A percentile compares a stretch with the other conserved stretches of the same genome.
These are phyloP conservation scores for Trichoderma sp. DNA, from an alignment of 2,329 filamentous ascomycete species.

Conservation along the genomic window DNA sequence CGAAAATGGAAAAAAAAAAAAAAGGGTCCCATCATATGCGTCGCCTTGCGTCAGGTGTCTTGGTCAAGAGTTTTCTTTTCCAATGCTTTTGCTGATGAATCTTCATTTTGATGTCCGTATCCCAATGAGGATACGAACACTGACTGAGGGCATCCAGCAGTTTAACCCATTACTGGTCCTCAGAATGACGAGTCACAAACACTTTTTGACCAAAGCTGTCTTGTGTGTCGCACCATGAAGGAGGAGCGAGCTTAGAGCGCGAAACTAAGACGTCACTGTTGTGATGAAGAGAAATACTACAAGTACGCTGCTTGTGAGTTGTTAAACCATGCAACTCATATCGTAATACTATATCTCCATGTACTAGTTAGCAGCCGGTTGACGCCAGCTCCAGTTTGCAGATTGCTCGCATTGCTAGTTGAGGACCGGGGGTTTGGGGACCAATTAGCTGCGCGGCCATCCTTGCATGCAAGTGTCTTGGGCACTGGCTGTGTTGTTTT, in stretches of 20 bases:
- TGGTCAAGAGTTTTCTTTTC: background rate
- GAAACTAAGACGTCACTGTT: background rate
- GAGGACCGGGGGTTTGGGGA: background rate
- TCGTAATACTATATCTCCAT: background rate
- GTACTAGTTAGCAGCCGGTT: background rate
- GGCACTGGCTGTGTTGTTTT: background rate
- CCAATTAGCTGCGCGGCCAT: background rate
- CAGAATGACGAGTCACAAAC: background rate
- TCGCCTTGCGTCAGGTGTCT: background rate
- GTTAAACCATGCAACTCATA: background rate
- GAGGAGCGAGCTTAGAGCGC: background rate
- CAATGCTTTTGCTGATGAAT: background rate
- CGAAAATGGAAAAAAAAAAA: background rate
- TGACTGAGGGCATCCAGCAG: background rate
- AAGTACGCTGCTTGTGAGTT: background rate
- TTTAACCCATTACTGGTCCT: background rate
- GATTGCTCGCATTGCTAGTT: background rate
- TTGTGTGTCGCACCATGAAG: background rate
- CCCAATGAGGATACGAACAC: background rate
- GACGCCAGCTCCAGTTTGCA: background rate
- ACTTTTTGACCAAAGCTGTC: background rate
- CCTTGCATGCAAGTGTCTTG: slow-evolving; percentile 7
- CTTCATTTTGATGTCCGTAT: background rate
- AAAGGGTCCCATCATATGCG: background rate
- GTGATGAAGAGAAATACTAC: background rate